These are phyloP conservation scores for Pythium coloratum DNA, from an alignment of 352 stramenopile genomes.

Conservation along the genomic window DNA sequence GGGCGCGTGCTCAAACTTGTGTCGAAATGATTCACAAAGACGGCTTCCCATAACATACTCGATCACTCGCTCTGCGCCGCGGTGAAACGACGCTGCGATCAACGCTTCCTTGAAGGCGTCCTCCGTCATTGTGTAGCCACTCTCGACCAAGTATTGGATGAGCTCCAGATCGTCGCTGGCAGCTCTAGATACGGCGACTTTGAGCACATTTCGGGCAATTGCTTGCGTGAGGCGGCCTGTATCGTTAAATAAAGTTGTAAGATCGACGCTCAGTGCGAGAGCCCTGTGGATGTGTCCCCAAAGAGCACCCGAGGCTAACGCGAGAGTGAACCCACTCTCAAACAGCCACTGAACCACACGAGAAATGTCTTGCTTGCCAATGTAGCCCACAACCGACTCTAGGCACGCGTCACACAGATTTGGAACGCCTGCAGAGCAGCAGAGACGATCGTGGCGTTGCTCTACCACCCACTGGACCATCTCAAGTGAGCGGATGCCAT, in stretches of 20 bases:
- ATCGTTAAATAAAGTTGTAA: neutral
- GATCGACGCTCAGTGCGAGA: neutral
- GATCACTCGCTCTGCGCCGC: neutral
- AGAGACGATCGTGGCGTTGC: constrained; percentile 7
- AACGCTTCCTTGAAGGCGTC: neutral
- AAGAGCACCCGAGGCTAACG: neutral
- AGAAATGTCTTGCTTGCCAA: neutral
- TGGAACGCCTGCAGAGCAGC: neutral
- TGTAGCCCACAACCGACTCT: too few species aligned
- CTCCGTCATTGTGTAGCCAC: neutral
- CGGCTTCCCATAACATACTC: too few species aligned
- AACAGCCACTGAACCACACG: neutral
- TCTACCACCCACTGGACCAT: constrained; percentile 9
- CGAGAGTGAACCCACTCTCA: neutral
- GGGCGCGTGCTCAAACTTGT: too few species aligned
- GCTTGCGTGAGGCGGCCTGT: neutral
- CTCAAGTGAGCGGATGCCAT: neutral
- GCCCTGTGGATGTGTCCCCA: too few species aligned
- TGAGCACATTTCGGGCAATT: neutral
- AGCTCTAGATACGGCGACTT: neutral
- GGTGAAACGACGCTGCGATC: neutral
- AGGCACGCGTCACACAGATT: neutral
- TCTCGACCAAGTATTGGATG: neutral
- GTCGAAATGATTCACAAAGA: too few species aligned
- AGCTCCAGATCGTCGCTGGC: neutral